phyloP scores from a whole-genome alignment of 306 rosid species.

The Prinsepia uniflora region DNA sequence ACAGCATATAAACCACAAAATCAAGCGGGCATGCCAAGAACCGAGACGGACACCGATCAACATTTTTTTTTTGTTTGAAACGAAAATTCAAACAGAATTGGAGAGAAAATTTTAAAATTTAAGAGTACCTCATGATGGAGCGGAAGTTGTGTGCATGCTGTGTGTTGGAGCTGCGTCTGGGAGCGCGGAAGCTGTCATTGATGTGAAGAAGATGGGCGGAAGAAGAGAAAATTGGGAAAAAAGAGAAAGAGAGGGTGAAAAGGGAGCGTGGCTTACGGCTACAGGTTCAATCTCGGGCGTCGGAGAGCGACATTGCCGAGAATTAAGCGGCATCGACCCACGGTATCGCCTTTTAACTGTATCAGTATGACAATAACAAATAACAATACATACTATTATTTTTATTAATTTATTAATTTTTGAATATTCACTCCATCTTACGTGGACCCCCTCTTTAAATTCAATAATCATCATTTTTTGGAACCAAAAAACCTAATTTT shows the following conservation, averaged over 20 bases:
- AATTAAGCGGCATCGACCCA: constrained; percentile 45
- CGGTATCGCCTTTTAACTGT: constrained; percentile 23
- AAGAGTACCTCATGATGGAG: constrained; percentile 25
- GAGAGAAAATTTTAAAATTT: neutral
- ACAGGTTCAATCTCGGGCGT: constrained; percentile 41
- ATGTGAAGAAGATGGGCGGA: constrained; percentile 15
- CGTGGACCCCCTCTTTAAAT: no score
- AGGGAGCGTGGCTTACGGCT: constrained; percentile 36
- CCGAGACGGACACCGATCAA: constrained; percentile 1
- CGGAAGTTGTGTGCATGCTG: neutral
- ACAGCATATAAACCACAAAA: constrained; percentile 18
- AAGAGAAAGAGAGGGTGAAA: constrained; percentile 6
- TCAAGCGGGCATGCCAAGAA: constrained; percentile 14
- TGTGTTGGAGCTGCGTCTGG: constrained; percentile 13
- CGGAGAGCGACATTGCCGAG: constrained; percentile 60
- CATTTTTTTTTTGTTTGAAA: neutral
- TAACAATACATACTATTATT: neutral
- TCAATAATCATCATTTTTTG: neutral
- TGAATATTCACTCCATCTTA: neutral
- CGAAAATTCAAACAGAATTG: neutral
- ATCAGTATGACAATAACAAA: constrained; percentile 11
- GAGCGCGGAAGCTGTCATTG: constrained; percentile 24
- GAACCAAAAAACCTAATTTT: no score
- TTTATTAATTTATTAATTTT: neutral
- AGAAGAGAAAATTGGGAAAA: neutral